Conservation (phyloP, 257 asterid species). For the Capsicum chinense region DNA sequence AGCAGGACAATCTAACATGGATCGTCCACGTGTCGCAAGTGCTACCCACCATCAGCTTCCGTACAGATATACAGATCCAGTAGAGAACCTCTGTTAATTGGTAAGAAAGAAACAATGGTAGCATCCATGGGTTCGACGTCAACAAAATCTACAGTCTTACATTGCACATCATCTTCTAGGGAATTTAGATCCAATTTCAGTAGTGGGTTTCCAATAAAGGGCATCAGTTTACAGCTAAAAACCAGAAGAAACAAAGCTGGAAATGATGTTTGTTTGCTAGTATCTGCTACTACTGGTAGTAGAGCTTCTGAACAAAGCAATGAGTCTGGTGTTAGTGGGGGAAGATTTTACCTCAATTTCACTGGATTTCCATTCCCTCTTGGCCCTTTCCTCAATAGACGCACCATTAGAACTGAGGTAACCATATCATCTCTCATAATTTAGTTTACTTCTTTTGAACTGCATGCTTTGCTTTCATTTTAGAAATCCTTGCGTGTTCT, state of each 20-base stretch:
- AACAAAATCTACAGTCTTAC: slow-evolving; percentile 46
- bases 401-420: slow-evolving; percentile 82
- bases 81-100: not conserved
- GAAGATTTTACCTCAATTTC: slow-evolving; percentile 81
- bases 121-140: slow-evolving; percentile 52
- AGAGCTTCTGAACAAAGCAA: slow-evolving; percentile 35
- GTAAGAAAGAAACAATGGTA: slow-evolving; percentile 44
- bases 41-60: slow-evolving; percentile 27
- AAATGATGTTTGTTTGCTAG: slow-evolving; percentile 43
- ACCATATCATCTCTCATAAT: not conserved
- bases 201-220: slow-evolving; percentile 51
- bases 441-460: not conserved
- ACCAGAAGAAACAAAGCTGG: slow-evolving; percentile 50
- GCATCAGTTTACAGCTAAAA: slow-evolving; percentile 48
- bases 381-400: slow-evolving; percentile 94
- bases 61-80: not conserved
- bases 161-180: slow-evolving; percentile 38
- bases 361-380: slow-evolving; percentile 97
- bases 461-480: not conserved
- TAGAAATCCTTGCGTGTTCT: not conserved
- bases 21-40: slow-evolving; percentile 55
- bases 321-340: slow-evolving; percentile 44
- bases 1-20: slow-evolving; percentile 30
- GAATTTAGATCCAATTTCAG: slow-evolving; percentile 49
- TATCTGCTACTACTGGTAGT: slow-evolving; percentile 43